Conservation (phyloP, 2,329 filamentous ascomycete species). For the Monilinia fructicola region DNA sequence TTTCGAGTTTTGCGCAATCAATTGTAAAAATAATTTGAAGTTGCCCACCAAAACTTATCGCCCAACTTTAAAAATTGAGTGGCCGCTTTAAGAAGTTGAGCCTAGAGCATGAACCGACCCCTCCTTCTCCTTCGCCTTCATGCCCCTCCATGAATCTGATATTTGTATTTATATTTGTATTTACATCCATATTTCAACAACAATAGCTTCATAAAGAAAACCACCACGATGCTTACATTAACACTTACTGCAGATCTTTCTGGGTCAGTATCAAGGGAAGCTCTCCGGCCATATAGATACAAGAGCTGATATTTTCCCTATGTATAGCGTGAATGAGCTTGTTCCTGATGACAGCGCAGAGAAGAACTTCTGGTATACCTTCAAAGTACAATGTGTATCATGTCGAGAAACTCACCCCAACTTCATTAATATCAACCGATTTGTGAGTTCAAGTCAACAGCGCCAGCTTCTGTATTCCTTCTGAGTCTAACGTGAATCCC, state of each 20-base stretch:
- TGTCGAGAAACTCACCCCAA: slow-evolving; percentile 91
- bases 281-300: not conserved
- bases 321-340: slow-evolving; percentile 78
- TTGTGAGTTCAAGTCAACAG: slow-evolving; percentile 53
- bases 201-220: slow-evolving; percentile 6
- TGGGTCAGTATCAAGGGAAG: slow-evolving; percentile 53
- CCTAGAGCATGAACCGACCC: slow-evolving; percentile 11
- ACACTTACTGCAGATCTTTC: slow-evolving; percentile 66
- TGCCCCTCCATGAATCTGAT: slow-evolving; percentile 17
- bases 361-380: slow-evolving; percentile 91
- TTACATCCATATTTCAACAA: not conserved
- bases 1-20: slow-evolving; percentile 6
- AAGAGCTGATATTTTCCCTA: slow-evolving; percentile 16
- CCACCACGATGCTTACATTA: slow-evolving; percentile 59
- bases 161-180: slow-evolving; percentile 9
- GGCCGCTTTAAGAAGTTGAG: slow-evolving; percentile 26
- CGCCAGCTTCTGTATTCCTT: too few species aligned
- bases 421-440: slow-evolving; percentile 80
- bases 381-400: slow-evolving; percentile 97
- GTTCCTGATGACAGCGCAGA: slow-evolving; percentile 79
- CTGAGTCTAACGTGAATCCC: not conserved
- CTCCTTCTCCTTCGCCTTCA: slow-evolving; percentile 9
- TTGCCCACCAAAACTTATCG: slow-evolving; percentile 12
- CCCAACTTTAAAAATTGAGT: slow-evolving; percentile 9
- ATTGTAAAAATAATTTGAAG: slow-evolving; percentile 21